A percentile compares a stretch with the other conserved stretches of the same genome.
Evolutionary conservation across 495 filamentous ascomycete genomes (phyloP).

Genomic region (Aspergillus hancockii): DNA sequence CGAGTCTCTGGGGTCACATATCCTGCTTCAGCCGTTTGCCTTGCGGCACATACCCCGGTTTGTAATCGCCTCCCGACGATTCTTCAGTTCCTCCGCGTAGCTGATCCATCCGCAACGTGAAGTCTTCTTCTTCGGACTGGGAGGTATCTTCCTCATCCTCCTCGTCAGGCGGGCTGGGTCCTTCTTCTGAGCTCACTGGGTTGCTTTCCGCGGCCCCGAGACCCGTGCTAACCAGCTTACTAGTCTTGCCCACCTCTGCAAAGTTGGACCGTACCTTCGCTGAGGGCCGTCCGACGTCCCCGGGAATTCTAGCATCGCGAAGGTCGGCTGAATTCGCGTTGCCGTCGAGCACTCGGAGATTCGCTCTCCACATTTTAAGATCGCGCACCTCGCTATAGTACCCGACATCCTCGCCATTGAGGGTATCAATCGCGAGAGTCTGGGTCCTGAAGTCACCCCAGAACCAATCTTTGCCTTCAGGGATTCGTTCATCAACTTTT

Average conservation of each 20-base stretch:
- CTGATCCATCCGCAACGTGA: slow-evolving; percentile 19
- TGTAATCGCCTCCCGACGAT: slow-evolving; percentile 26
- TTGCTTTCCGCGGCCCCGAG: slow-evolving; percentile 30
- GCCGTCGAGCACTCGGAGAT: slow-evolving; percentile 44
- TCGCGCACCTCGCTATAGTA: slow-evolving; percentile 43
- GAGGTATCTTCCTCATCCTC: slow-evolving; percentile 12
- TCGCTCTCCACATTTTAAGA: slow-evolving; percentile 44
- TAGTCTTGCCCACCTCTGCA: slow-evolving; percentile 34
- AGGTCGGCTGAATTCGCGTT: slow-evolving; percentile 27
- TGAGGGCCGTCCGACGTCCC: slow-evolving; percentile 27
- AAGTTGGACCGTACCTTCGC: slow-evolving; percentile 27
- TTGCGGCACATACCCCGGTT: slow-evolving; percentile 10
- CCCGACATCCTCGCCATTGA: slow-evolving; percentile 53
- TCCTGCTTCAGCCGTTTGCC: slow-evolving; percentile 20
- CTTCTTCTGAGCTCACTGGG: slow-evolving; percentile 23
- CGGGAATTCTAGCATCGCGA: slow-evolving; percentile 25
- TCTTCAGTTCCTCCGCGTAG: slow-evolving; percentile 28
- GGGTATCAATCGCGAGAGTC: slow-evolving; percentile 52
- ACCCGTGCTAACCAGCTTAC: slow-evolving; percentile 36
- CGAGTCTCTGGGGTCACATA: not conserved
- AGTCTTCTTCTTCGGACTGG: slow-evolving; percentile 17
- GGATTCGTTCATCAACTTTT: slow-evolving; percentile 47
- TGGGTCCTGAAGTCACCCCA: slow-evolving; percentile 58
- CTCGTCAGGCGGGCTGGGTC: not conserved
- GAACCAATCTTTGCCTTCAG: slow-evolving; percentile 47